These are phyloP conservation scores for Penicillium digitatum DNA, from an alignment of 2,329 filamentous ascomycete genomes.

Conservation along the genomic window DNA sequence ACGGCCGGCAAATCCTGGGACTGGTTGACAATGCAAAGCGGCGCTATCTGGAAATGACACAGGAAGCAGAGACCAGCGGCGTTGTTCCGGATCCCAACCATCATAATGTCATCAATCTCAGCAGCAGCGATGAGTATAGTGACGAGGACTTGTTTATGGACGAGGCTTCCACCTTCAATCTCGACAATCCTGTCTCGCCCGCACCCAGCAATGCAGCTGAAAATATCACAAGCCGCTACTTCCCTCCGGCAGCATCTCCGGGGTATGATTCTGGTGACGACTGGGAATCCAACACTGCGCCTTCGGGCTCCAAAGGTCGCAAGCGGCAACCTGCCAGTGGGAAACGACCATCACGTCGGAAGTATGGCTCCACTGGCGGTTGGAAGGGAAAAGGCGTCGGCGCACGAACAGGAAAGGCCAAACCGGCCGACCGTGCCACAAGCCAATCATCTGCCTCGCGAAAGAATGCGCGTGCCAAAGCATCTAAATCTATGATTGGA, in stretches of 20 bases:
- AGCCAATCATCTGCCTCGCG: constrained; percentile 21
- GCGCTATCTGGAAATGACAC: constrained; percentile 43
- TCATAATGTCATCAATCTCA: constrained; percentile 45
- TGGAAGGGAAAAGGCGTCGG: constrained; percentile 27
- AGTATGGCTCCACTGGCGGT: constrained; percentile 21
- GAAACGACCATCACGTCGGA: constrained; percentile 27
- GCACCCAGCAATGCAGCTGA: constrained; percentile 13
- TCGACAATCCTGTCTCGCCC: constrained; percentile 19
- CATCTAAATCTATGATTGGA: constrained; percentile 31
- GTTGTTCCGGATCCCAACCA: constrained; percentile 45
- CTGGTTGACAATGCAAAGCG: constrained; percentile 40
- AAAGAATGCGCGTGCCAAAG: constrained; percentile 26
- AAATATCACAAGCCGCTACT: constrained; percentile 35
- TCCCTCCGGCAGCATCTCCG: constrained; percentile 25
- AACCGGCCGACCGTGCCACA: constrained; percentile 18
- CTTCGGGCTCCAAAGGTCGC: constrained; percentile 21
- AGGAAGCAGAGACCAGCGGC: constrained; percentile 49
- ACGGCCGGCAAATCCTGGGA: constrained; percentile 43
- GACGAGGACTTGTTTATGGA: constrained; percentile 34
- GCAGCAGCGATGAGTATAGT: constrained; percentile 41
- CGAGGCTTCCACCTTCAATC: constrained; percentile 22
- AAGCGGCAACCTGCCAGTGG: constrained; percentile 21
- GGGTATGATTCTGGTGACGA: constrained; percentile 25
- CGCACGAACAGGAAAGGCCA: constrained; percentile 24
- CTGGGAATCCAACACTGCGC: constrained; percentile 14